Evolutionary conservation across 495 filamentous ascomycete genomes (phyloP).

Genomic region (Aspergillus biplanus): DNA sequence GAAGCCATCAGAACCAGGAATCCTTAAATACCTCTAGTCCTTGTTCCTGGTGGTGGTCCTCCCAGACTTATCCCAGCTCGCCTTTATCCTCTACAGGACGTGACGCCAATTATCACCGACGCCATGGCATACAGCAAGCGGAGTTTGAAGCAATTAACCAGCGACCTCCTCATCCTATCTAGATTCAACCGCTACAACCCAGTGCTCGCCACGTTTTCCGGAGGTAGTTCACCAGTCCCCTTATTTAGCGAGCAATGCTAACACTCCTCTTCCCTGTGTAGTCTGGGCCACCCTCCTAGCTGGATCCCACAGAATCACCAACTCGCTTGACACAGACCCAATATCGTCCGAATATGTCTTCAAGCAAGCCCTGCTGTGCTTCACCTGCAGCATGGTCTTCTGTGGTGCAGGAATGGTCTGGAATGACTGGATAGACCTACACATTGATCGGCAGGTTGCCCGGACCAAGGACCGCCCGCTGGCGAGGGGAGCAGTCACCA

Average conservation of each 20-base stretch:
- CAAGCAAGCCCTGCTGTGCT: slow-evolving; percentile 12
- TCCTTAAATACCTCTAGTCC: no score
- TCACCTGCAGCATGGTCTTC: slow-evolving; percentile 14
- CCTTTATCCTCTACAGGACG: no score
- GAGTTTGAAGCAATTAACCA: not conserved
- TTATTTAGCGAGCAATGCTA: not conserved
- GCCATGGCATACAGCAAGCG: not conserved
- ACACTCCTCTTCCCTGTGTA: slow-evolving; percentile 1
- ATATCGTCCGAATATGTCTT: slow-evolving; percentile 15
- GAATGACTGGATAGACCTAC: slow-evolving; percentile 23
- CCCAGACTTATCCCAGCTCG: no score
- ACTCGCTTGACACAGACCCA: not conserved
- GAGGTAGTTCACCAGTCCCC: slow-evolving; percentile 3
- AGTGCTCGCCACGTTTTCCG: slow-evolving; percentile 8
- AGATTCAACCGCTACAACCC: slow-evolving; percentile 12
- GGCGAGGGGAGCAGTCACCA: slow-evolving; percentile 12
- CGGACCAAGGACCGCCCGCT: slow-evolving; percentile 23
- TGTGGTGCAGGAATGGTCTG: slow-evolving; percentile 22
- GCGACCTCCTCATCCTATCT: slow-evolving; percentile 8
- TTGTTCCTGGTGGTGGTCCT: no score
- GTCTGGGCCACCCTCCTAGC: slow-evolving; percentile 22
- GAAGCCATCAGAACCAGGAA: no score
- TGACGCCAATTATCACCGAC: no score
- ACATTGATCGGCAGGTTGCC: slow-evolving; percentile 20
- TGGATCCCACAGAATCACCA: slow-evolving; percentile 11